Base-by-base conservation (phyloP, 306 rosid genomes). In the Elaeagnus macrophylla region DNA sequence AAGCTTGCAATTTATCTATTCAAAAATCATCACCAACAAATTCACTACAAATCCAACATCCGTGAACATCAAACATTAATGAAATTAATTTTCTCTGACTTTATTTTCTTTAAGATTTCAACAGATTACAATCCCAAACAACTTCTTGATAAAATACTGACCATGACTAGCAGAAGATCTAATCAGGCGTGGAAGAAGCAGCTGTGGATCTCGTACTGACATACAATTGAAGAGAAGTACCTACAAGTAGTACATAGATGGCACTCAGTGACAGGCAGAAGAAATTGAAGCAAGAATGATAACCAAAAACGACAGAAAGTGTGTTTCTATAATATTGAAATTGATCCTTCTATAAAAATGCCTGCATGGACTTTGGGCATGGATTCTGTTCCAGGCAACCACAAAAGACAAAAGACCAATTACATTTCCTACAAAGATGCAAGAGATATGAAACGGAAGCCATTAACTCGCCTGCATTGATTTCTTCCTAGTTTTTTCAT, bases 221-320 rank as follows among this genome's bases (percentile, higher is more conserved):
- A 80, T 80, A 81, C 95, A 86, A 74, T 86, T 86, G 78, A 86
- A 83, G 60, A 86, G 73, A 68, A 86, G 91, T 77, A 86, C 69
- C 95, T 83, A 72, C 68, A 75, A 60, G 39, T 44, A 51, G 16
- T 25, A 74, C 52, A 59, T 63, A 61, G 53, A 39, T 53, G 60
- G 50, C 48, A 50, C 64, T 8, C 39, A 18, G 56, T 45, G 67
- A 59, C 20, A 46, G 39, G 60, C 51, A 60, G 37, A 25, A 41
- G 56, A 48, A 43, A 48, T 66, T 37, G 58, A 70, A 60, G 48
- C 45, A 56, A 43, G 46, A 5, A 7, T 12, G 44, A 48, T 48
- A 49, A 52, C 35, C 32, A 37, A 58, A 57, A 39, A 15, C 38
- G 17, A 20, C 15, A 2, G 3, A 6, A 54, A 25, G 32, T 25